Evolutionary conservation across 1,284 basidiomycete genomes (phyloP).

Genomic region (Mycosarcoma maydis): DNA sequence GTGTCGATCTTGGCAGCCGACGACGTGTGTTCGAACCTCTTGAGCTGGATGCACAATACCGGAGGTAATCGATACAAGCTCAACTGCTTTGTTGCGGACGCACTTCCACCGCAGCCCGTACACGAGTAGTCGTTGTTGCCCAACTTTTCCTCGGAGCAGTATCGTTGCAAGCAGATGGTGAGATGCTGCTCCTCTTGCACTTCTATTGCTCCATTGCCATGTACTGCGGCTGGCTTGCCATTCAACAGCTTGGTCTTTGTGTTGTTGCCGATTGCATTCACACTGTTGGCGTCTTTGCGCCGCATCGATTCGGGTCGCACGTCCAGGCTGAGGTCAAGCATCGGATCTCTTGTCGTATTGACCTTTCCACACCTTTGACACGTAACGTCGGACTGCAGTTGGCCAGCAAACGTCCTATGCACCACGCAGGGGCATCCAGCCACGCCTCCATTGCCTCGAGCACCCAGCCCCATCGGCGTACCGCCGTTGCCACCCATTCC

Average conservation of each 20-base stretch:
- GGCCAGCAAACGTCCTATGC: conserved; percentile 88
- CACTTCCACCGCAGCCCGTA: conserved; percentile 60
- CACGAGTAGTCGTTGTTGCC: conserved; percentile 70
- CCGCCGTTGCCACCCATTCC: conserved; percentile 12
- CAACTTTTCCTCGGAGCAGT: conserved; percentile 61
- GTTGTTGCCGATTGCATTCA: conserved; percentile 10
- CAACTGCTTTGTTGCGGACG: conserved; percentile 74
- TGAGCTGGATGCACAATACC: conserved; percentile 93
- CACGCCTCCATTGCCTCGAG: conserved; percentile 24
- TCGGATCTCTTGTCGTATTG: conserved; percentile 84
- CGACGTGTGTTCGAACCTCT: conserved; percentile 91
- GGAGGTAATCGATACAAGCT: conserved; percentile 86
- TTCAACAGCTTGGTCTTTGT: conserved; percentile 18
- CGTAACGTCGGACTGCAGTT: conserved; percentile 86
- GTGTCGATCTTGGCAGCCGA: conserved; percentile 78
- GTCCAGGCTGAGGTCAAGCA: conserved; percentile 90
- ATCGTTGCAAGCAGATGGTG: conserved; percentile 51
- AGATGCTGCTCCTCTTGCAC: conserved; percentile 54
- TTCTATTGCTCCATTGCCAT: conserved; percentile 6
- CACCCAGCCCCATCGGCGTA: conserved; percentile 10
- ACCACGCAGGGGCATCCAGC: conserved; percentile 84
- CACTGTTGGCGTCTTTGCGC: conserved; percentile 3
- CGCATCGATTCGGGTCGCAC: conserved; percentile 68
- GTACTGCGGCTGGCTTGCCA: conserved; percentile 7
- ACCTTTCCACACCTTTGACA: conserved; percentile 80